A percentile compares a stretch with the other conserved stretches of the same genome.
These are phyloP conservation scores for Myxozyma geophila DNA, from an alignment of 805 yeast species.

Conservation along the genomic window DNA sequence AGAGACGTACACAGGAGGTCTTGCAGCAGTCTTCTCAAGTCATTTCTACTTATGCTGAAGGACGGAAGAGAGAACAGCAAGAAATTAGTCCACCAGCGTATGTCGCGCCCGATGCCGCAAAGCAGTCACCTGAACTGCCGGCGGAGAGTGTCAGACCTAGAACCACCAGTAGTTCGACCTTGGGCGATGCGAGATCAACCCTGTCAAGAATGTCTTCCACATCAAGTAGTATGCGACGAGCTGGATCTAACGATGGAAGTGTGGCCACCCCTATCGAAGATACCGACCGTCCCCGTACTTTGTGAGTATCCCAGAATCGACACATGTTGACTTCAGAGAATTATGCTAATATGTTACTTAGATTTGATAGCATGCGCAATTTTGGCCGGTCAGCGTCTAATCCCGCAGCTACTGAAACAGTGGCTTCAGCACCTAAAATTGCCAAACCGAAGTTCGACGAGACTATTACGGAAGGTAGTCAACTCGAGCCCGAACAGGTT, in stretches of 20 bases:
- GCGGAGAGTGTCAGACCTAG: background rate
- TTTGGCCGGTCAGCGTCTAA: slow-evolving; percentile 15
- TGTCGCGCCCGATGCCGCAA: background rate
- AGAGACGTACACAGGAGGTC: slow-evolving; percentile 31
- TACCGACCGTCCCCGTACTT: slow-evolving; percentile 6
- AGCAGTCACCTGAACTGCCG: background rate
- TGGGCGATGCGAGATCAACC: background rate
- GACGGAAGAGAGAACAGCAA: slow-evolving; percentile 17
- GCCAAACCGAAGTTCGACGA: slow-evolving; percentile 17
- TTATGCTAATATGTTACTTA: background rate
- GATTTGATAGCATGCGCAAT: slow-evolving; percentile 24
- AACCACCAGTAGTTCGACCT: background rate
- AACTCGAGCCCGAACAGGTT: slow-evolving; percentile 46
- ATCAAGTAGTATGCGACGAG: slow-evolving; percentile 11
- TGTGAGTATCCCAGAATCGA: slow-evolving; percentile 1
- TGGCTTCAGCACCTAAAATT: slow-evolving; percentile 6
- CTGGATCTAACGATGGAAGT: slow-evolving; percentile 4
- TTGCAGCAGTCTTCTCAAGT: slow-evolving; percentile 27
- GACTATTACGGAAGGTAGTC: slow-evolving; percentile 38
- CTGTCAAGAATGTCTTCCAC: slow-evolving; percentile 1
- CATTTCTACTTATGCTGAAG: slow-evolving; percentile 19
- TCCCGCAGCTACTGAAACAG: background rate
- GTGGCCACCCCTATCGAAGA: background rate
- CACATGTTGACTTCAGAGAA: background rate
- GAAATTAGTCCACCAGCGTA: slow-evolving; percentile 7